Evolutionary conservation across 768 basidiomycete genomes (phyloP).

Genomic region (Amanita rubescens): DNA sequence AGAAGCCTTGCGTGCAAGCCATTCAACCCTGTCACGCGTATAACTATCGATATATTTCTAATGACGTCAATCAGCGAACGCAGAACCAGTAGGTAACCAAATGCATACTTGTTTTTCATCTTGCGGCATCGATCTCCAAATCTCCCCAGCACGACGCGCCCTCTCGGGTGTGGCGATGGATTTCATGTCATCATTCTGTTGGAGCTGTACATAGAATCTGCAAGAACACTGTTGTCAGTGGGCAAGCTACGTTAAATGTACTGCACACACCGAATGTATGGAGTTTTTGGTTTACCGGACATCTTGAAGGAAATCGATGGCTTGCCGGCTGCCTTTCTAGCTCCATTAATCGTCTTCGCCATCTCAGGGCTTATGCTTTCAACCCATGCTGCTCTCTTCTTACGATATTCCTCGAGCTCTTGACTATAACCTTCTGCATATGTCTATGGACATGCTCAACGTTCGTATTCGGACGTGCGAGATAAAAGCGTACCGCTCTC

Average conservation of each 20-base stretch:
- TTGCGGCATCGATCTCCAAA: constrained; percentile 3
- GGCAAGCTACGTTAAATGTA: background rate
- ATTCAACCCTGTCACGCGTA: background rate
- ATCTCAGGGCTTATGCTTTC: constrained; percentile 11
- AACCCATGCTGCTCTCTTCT: constrained; percentile 11
- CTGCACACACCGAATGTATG: constrained; percentile 10
- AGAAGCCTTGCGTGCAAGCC: background rate
- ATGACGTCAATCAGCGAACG: background rate
- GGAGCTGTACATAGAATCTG: background rate
- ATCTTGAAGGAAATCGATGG: background rate
- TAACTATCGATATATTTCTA: background rate
- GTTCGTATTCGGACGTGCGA: background rate
- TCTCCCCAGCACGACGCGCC: background rate
- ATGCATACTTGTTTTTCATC: constrained; percentile 2
- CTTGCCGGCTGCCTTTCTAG: constrained; percentile 7
- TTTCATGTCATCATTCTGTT: background rate
- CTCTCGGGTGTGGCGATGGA: background rate
- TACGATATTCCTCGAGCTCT: background rate
- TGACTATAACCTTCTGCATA: constrained; percentile 15
- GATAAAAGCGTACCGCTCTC: constrained; percentile 24
- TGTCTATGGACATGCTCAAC: background rate
- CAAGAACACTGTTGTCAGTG: background rate
- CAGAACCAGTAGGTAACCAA: background rate
- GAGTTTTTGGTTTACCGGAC: background rate
- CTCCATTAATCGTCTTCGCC: constrained; percentile 12